phyloP scores from a whole-genome alignment of 2,329 filamentous ascomycete species.

The Botrytis squamosa region DNA sequence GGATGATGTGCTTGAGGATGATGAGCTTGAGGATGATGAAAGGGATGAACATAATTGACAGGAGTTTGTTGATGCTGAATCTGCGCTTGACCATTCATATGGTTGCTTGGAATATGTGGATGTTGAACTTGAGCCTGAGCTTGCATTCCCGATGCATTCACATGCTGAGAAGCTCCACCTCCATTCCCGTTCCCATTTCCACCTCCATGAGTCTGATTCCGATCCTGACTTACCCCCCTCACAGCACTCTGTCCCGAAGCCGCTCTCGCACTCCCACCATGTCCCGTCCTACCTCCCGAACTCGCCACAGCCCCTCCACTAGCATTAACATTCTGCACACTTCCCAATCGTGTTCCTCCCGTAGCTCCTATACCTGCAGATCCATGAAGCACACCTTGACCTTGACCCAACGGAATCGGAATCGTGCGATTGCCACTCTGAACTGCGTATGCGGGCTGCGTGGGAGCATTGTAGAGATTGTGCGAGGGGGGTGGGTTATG shows the following conservation, averaged over 20 bases:
- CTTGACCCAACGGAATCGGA: neutral
- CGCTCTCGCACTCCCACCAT: neutral
- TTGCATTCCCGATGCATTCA: neutral
- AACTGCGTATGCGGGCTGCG: neutral
- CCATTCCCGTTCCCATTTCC: neutral
- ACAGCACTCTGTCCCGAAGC: neutral
- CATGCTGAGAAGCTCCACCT: neutral
- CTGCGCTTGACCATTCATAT: neutral
- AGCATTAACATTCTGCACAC: neutral
- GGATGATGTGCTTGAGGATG: too few species aligned
- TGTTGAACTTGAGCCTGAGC: neutral
- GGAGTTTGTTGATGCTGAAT: neutral
- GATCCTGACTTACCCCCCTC: neutral
- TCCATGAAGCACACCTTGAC: accelerated
- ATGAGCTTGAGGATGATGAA: too few species aligned
- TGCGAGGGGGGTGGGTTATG: neutral
- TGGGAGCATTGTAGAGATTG: neutral
- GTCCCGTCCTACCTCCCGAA: neutral
- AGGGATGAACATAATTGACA: neutral
- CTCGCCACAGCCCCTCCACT: neutral
- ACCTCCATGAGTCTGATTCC: too few species aligned
- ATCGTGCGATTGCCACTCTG: neutral
- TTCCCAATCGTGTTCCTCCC: neutral
- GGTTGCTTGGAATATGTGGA: too few species aligned
- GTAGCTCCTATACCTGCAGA: neutral